phyloP scores from a whole-genome alignment of 2,329 filamentous ascomycete genomes.

The Calonectria montana region DNA sequence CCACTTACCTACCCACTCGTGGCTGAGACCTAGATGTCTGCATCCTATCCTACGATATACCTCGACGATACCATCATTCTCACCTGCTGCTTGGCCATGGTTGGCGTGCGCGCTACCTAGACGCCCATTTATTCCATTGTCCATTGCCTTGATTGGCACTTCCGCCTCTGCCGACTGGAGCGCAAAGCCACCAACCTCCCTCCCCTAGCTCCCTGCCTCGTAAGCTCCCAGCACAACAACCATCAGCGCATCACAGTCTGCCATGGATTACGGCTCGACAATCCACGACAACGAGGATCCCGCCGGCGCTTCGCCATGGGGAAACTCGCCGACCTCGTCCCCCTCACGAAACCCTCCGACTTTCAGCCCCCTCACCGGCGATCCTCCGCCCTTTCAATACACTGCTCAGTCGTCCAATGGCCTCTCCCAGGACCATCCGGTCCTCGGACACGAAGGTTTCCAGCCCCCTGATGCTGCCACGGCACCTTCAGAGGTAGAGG shows the following conservation, averaged over 20 bases:
- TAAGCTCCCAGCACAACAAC: constrained; percentile 25
- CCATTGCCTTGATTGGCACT: constrained; percentile 27
- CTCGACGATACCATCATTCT: constrained; percentile 10
- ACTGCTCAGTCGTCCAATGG: constrained; percentile 57
- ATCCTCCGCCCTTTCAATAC: constrained; percentile 59
- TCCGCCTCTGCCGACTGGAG: constrained; percentile 28
- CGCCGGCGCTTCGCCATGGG: constrained; percentile 66
- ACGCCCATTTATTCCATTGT: constrained; percentile 17
- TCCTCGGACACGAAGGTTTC: constrained; percentile 53
- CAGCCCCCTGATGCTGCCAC: constrained; percentile 60
- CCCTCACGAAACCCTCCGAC: constrained; percentile 58
- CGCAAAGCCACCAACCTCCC: constrained; percentile 36
- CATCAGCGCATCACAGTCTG: constrained; percentile 27
- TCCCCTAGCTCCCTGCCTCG: constrained; percentile 31
- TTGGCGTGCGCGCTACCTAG: constrained; percentile 18
- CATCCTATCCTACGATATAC: neutral
- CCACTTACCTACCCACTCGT: constrained; percentile 14
- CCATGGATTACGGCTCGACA: constrained; percentile 70
- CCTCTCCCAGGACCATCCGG: constrained; percentile 49
- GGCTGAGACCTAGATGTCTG: constrained; percentile 6
- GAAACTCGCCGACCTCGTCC: constrained; percentile 63
- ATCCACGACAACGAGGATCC: constrained; percentile 67
- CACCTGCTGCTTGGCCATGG: constrained; percentile 18
- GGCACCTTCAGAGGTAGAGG: constrained; percentile 57
- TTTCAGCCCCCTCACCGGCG: constrained; percentile 55